Percentiles rank a stretch among this genome's conserved stretches.
Evolutionary conservation across 2,329 filamentous ascomycete species (phyloP).

Genomic region (Penicillium polonicum): DNA sequence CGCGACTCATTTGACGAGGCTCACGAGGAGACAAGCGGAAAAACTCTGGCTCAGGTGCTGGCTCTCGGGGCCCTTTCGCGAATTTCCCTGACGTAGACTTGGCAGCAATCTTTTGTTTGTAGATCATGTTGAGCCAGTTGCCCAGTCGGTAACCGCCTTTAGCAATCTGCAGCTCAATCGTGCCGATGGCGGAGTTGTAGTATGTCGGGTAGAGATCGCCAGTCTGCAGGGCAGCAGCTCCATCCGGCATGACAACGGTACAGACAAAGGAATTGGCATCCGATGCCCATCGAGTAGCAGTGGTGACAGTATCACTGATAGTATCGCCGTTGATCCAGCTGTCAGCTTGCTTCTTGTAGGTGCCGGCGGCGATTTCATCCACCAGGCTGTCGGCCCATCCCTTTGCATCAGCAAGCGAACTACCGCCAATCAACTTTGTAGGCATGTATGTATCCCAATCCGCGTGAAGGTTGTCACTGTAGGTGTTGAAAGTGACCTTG

Average conservation of each 20-base stretch:
- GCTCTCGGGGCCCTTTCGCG: neutral
- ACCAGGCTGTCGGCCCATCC: conserved; percentile 24
- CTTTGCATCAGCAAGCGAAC: conserved; percentile 37
- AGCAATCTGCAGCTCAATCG: conserved; percentile 63
- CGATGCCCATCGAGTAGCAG: conserved; percentile 62
- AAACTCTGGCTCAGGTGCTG: conserved; percentile 5
- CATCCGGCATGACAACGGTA: conserved; percentile 63
- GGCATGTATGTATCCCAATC: conserved; percentile 72
- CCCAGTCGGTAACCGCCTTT: conserved; percentile 68
- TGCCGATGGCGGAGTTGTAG: conserved; percentile 51
- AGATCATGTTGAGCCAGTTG: conserved; percentile 43
- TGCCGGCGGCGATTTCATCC: conserved; percentile 22
- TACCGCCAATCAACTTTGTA: conserved; percentile 61
- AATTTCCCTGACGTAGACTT: conserved; percentile 11
- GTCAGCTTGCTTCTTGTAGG: conserved; percentile 51
- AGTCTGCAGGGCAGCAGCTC: conserved; percentile 55
- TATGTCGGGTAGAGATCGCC: conserved; percentile 64
- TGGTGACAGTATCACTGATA: conserved; percentile 54
- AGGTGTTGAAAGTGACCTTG: conserved; percentile 59
- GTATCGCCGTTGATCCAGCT: conserved; percentile 60
- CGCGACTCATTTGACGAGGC: conserved; percentile 16
- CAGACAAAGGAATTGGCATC: conserved; percentile 68
- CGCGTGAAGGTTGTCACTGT: conserved; percentile 64
- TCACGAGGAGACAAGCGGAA: conserved; percentile 8
- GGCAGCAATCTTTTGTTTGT: conserved; percentile 16